phyloP scores from a whole-genome alignment of 1,139 yeast species.

The Yamadazyma taylorii region DNA sequence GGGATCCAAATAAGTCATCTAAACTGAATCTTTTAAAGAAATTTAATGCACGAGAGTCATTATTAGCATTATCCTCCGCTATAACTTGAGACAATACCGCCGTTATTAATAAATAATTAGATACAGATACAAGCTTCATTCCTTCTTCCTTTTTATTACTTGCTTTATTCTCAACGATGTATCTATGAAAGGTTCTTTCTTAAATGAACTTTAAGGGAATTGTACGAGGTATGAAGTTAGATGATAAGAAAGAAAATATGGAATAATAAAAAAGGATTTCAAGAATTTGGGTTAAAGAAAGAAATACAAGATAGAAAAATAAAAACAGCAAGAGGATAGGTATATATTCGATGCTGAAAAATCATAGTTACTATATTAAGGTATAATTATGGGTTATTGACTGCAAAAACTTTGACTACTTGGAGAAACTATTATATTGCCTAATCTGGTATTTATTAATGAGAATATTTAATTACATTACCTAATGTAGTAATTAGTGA shows the following conservation, averaged over 20 bases:
- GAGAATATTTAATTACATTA: slow-evolving; percentile 8
- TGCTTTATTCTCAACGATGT: too few relatives aligned
- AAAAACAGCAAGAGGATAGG: not conserved
- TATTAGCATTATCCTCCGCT: slow-evolving; percentile 12
- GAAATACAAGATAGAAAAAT: not conserved
- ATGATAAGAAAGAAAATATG: not conserved
- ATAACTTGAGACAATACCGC: slow-evolving; percentile 13
- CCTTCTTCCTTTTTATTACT: not conserved
- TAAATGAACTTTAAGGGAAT: too few relatives aligned
- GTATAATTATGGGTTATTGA: not conserved
- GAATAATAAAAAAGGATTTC: not conserved
- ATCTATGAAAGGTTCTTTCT: not conserved
- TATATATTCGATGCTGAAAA: not conserved
- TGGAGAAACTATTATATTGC: slow-evolving; percentile 1
- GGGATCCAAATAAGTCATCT: slow-evolving; percentile 9
- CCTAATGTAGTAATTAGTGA: slow-evolving; percentile 16
- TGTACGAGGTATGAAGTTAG: slow-evolving; percentile 1
- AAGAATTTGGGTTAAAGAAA: slow-evolving; percentile 2
- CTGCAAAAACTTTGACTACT: not conserved
- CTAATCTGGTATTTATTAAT: not conserved
- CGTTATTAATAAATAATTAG: slow-evolving; percentile 15
- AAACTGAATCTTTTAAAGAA: slow-evolving; percentile 17
- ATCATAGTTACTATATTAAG: not conserved
- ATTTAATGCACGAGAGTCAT: slow-evolving; percentile 5
- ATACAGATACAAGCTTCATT: slow-evolving; percentile 16